Percentiles rank a stretch among this genome's conserved stretches.
Conservation (phyloP, 345 rosid species). For the Trapa incisa region DNA sequence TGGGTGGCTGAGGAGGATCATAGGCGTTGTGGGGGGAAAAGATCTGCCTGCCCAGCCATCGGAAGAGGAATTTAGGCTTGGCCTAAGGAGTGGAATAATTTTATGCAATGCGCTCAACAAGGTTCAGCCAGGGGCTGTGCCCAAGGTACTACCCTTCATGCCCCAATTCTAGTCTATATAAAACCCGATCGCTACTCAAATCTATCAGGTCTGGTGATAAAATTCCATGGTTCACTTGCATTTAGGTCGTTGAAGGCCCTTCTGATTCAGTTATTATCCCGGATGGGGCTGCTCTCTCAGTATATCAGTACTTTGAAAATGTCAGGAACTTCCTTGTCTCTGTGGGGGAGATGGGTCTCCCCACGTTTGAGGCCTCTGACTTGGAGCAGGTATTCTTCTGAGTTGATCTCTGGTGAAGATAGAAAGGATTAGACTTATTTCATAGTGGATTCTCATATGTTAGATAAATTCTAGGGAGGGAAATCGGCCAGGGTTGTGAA, state of each 20-base stretch:
- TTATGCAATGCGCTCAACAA: constrained; percentile 84
- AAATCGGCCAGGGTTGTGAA: constrained; percentile 58
- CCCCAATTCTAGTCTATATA: not conserved
- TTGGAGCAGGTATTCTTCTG: constrained; percentile 51
- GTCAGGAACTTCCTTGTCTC: constrained; percentile 75
- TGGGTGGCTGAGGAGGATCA: constrained; percentile 62
- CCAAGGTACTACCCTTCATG: constrained; percentile 38
- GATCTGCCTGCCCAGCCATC: constrained; percentile 85
- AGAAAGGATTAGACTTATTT: not conserved
- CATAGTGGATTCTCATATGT: too few species aligned
- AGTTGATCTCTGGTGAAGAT: too few species aligned
- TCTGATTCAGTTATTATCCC: constrained; percentile 48
- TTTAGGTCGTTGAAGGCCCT: constrained; percentile 71
- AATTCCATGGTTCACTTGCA: not conserved
- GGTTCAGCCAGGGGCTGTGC: constrained; percentile 67
- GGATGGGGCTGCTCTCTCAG: constrained; percentile 89
- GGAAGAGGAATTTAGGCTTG: constrained; percentile 89
- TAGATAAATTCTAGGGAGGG: constrained; percentile 9
- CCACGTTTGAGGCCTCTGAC: constrained; percentile 83
- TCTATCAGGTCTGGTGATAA: not conserved
- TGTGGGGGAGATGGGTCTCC: constrained; percentile 64
- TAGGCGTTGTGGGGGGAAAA: constrained; percentile 61
- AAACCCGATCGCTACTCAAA: not conserved
- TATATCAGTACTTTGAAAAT: constrained; percentile 81
- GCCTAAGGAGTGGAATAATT: constrained; percentile 74